phyloP scores from a whole-genome alignment of 164 flowering plant genomes.

The Dillenia suffruticosa region DNA sequence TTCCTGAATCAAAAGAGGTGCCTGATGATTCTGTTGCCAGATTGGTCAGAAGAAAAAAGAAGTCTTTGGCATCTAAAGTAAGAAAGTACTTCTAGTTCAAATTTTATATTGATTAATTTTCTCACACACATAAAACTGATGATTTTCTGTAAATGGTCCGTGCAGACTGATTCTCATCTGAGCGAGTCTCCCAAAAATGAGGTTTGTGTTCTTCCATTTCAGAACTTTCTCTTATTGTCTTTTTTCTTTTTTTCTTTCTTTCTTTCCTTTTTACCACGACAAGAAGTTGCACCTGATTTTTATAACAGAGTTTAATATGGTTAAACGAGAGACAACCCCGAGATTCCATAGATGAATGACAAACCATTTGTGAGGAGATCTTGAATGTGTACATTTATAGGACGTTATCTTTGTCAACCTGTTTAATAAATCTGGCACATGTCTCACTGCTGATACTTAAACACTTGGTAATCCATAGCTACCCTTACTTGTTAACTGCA shows the following conservation, averaged over 20 bases:
- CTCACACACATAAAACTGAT: constrained; percentile 11
- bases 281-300: too few species aligned
- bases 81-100: constrained; percentile 3
- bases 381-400: too few species aligned
- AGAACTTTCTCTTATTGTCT: background rate
- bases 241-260: background rate
- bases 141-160: background rate
- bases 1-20: constrained; percentile 29
- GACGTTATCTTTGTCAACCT: too few species aligned
- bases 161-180: constrained; percentile 15
- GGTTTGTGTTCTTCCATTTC: constrained; percentile 20
- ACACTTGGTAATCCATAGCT: too few species aligned
- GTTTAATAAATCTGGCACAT: too few species aligned
- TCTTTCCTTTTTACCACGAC: background rate
- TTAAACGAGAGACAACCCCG: too few species aligned
- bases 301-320: too few species aligned
- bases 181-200: constrained; percentile 28
- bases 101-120: background rate
- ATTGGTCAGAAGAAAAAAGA: constrained; percentile 30
- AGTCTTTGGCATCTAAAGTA: constrained; percentile 37
- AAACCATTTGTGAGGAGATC: too few species aligned
- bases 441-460: too few species aligned
- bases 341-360: too few species aligned
- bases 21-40: constrained; percentile 17
- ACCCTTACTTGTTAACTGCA: too few species aligned